These are phyloP conservation scores for Thelonectria discophora DNA, from an alignment of 2,329 filamentous ascomycete species.

Conservation along the genomic window DNA sequence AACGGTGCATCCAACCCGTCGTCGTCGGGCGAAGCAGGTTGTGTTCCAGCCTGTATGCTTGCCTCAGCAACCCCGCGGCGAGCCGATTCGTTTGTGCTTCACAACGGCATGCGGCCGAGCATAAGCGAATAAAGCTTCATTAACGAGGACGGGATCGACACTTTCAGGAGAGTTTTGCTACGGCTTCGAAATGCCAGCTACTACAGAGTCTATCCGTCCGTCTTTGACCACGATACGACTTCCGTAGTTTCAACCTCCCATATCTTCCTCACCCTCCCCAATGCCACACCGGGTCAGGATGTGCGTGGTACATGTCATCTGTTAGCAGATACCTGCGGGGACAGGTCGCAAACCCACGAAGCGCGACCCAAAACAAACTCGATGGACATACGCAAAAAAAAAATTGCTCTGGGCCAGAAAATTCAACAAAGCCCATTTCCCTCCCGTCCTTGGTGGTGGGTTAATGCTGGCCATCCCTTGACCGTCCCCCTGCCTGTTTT, in stretches of 20 bases:
- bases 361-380: conserved; percentile 22
- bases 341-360: conserved; percentile 26
- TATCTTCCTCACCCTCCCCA: conserved; percentile 5
- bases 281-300: conserved; percentile 4
- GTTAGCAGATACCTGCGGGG: conserved; percentile 44
- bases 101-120: neutral
- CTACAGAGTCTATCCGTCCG: neutral
- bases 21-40: neutral
- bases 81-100: conserved; percentile 17
- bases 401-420: conserved; percentile 41
- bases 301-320: conserved; percentile 41
- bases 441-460: conserved; percentile 30
- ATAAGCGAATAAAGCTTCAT: neutral
- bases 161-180: neutral
- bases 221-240: neutral
- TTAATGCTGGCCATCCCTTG: conserved; percentile 24
- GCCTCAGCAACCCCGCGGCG: conserved; percentile 9
- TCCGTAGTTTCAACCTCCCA: neutral
- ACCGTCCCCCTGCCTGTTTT: conserved; percentile 12
- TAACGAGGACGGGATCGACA: neutral
- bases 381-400: conserved; percentile 39
- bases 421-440: conserved; percentile 36
- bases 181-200: neutral
- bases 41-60: conserved; percentile 11
- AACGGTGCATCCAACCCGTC: neutral